Evolutionary conservation across 345 rosid species (phyloP), one percentile per base, ranked within the genome.

Genomic region (Bruguiera parviflora): DNA sequence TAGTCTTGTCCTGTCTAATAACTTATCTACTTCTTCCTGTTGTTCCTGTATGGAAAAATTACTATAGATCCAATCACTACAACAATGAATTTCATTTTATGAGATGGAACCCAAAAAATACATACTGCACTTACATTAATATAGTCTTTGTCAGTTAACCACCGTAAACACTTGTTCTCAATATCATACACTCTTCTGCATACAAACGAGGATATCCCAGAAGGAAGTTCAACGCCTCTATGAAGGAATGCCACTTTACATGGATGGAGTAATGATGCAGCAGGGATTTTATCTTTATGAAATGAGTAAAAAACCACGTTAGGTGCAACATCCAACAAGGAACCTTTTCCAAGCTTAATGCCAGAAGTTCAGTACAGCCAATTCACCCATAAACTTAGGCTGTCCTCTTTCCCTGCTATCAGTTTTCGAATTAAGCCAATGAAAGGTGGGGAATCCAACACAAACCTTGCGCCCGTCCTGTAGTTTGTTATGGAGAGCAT

Each of bases 171-270:
- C 72, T 80, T 72, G 75, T 88, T 86, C 4, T 66, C 73, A 75
- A 85, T 85, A 69, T 95, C 99, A 61, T 91, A 95, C 73, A 91
- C 96, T 73, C 91, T 85, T 71, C 92, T 70, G 69, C 99, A 95
- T 39, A 95, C 92, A 71, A 88, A 89, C 2, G 96, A 95, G 67
- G 80, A 82, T 71, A 92, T 67, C n/a, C 92, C 96, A 69, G 93
- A 70, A 15, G 91, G 91, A 85, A 95, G 84, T 65, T 85, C 89
- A 83, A 77, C 72, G 39, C 89, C 96, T 87, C 81, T 88, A 15
- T 84, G 91, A 71, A 95, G 96, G 71, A 95, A 95, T 75, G 93
- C 81, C 77, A 95, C 96, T 87, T 95, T 95, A 84, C 99, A 95
- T 15, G 89, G 97, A 80, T 95, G 99, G 29, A 94, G 83, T 76